Percentiles rank a stretch among this genome's conserved stretches.
Conservation (phyloP, 2,329 filamentous ascomycete species). For the Ophiognomonia clavigignenti-juglandacearum region DNA sequence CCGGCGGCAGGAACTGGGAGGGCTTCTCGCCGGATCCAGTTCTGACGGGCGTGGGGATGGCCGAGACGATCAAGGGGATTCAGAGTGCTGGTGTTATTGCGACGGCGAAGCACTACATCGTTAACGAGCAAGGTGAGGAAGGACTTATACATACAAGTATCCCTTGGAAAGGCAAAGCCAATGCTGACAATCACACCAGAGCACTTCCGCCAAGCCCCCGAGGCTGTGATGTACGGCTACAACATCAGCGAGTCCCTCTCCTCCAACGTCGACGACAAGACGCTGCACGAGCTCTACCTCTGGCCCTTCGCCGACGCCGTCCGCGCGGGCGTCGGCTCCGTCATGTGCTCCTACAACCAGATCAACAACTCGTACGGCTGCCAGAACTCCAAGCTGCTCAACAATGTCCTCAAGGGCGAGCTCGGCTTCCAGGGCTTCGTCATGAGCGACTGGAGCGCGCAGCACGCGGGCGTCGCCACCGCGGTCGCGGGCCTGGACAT, state of each 20-base stretch:
- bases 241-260: slow-evolving; percentile 55
- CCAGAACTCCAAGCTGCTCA: slow-evolving; percentile 60
- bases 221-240: slow-evolving; percentile 53
- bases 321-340: slow-evolving; percentile 43
- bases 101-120: slow-evolving; percentile 69
- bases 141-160: background rate
- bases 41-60: slow-evolving; percentile 66
- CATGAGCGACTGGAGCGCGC: slow-evolving; percentile 55
- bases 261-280: slow-evolving; percentile 53
- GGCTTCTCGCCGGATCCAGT: slow-evolving; percentile 69
- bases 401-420: slow-evolving; percentile 59
- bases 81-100: slow-evolving; percentile 76
- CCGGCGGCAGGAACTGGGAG: slow-evolving; percentile 70
- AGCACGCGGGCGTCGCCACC: slow-evolving; percentile 61
- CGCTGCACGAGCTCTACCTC: slow-evolving; percentile 57
- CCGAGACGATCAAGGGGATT: slow-evolving; percentile 71
- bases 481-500: slow-evolving; percentile 70
- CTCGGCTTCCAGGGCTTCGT: slow-evolving; percentile 64
- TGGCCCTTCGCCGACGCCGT: slow-evolving; percentile 63
- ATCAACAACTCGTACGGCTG: slow-evolving; percentile 63
- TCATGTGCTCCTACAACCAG: slow-evolving; percentile 56
- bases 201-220: slow-evolving; percentile 63
- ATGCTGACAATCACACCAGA: slow-evolving; percentile 34
- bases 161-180: background rate
- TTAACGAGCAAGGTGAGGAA: slow-evolving; percentile 56